Evolutionary conservation across 1,139 yeast genomes (phyloP).

Genomic region (Geotrichum aggregatum): DNA sequence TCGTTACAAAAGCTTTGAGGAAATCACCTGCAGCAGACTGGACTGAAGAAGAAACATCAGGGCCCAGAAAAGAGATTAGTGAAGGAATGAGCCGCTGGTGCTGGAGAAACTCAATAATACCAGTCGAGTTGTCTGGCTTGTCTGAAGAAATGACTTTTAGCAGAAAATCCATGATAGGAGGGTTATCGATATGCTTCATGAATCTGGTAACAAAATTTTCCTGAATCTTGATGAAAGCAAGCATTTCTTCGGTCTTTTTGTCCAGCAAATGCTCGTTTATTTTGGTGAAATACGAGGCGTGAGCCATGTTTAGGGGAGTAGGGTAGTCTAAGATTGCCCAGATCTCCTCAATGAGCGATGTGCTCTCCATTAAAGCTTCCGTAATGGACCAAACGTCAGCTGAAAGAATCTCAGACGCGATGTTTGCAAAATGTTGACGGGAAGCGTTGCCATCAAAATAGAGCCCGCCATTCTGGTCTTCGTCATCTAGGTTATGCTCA

Average conservation of each 20-base stretch:
- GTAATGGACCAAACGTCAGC: conserved; percentile 95
- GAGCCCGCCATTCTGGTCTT: conserved; percentile 25
- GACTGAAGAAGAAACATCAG: conserved; percentile 56
- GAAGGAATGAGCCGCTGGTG: conserved; percentile 58
- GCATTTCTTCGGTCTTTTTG: conserved; percentile 82
- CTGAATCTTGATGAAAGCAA: conserved; percentile 63
- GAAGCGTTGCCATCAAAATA: conserved; percentile 34
- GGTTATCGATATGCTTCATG: conserved; percentile 74
- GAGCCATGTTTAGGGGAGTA: conserved; percentile 63
- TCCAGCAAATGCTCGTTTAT: conserved; percentile 89
- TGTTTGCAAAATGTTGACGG: conserved; percentile 65
- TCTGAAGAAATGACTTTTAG: conserved; percentile 74
- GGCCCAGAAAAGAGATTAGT: conserved; percentile 55
- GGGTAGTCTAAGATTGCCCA: conserved; percentile 74
- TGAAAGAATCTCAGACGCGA: conserved; percentile 85
- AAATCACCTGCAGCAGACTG: conserved; percentile 96
- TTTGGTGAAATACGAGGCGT: conserved; percentile 88
- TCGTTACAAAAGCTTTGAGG: conserved; percentile 85
- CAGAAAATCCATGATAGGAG: conserved; percentile 80
- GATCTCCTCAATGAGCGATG: conserved; percentile 58
- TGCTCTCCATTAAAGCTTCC: conserved; percentile 80
- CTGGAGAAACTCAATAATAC: conserved; percentile 69
- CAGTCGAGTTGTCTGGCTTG: conserved; percentile 71
- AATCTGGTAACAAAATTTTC: conserved; percentile 62
- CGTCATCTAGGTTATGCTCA: conserved; percentile 29